Conservation (phyloP, 768 basidiomycete species). For the Hypholoma sublateritium region DNA sequence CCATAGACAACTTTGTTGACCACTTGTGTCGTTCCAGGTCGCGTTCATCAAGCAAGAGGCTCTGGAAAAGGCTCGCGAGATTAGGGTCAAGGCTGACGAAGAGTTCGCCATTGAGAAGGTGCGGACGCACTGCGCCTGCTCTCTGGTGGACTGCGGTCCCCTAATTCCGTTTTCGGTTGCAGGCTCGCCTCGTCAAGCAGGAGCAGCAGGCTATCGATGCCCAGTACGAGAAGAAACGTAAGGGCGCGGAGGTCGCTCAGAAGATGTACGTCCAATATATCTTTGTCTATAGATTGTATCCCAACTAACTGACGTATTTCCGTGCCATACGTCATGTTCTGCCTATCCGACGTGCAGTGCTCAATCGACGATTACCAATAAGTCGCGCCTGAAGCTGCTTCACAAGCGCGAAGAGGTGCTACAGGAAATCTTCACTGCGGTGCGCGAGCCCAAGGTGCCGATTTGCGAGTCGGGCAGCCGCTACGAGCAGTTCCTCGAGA, state of each 20-base stretch:
- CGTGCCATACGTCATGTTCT: slow-evolving; percentile 36
- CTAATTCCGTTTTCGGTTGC: slow-evolving; percentile 1
- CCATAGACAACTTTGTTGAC: slow-evolving; percentile 3
- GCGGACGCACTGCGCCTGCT: background rate
- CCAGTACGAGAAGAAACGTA: slow-evolving; percentile 93
- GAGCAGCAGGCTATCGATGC: slow-evolving; percentile 95
- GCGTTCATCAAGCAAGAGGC: slow-evolving; percentile 99
- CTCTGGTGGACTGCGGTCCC: background rate
- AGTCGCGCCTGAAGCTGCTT: slow-evolving; percentile 86
- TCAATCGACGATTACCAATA: slow-evolving; percentile 95
- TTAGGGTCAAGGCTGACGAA: slow-evolving; percentile 96
- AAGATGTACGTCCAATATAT: slow-evolving; percentile 72
- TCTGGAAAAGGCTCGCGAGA: slow-evolving; percentile 94
- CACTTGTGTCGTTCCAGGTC: slow-evolving; percentile 55
- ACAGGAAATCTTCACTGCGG: slow-evolving; percentile 80
- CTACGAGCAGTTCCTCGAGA: slow-evolving; percentile 83
- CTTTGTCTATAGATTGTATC: background rate
- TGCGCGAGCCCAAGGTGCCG: slow-evolving; percentile 61
- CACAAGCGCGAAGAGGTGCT: slow-evolving; percentile 91
- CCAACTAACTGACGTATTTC: background rate
- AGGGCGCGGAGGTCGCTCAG: slow-evolving; percentile 89
- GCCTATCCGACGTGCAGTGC: slow-evolving; percentile 89
- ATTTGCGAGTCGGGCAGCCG: slow-evolving; percentile 65
- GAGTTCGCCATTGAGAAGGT: slow-evolving; percentile 99
- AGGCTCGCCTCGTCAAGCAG: slow-evolving; percentile 98